These are phyloP conservation scores for Ricinus communis DNA, from an alignment of 345 rosid species.

Conservation along the genomic window DNA sequence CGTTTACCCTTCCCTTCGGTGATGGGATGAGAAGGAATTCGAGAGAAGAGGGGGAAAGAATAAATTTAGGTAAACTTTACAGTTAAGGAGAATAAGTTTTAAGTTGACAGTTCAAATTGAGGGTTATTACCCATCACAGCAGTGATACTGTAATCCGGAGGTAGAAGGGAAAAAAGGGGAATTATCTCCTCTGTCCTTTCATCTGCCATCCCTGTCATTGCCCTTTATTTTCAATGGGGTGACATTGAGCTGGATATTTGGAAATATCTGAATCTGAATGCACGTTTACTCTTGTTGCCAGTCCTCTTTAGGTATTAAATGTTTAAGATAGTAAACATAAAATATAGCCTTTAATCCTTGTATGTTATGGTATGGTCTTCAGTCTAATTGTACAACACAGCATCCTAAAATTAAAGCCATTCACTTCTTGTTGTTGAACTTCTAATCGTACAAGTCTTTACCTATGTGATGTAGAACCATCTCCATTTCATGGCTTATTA, in stretches of 20 bases:
- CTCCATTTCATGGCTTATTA: background rate
- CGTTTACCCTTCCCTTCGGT: background rate
- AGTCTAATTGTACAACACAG: too few relatives aligned
- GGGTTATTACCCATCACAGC: too few relatives aligned
- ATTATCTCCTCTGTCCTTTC: background rate
- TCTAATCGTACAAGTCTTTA: background rate
- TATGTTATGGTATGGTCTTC: too few relatives aligned
- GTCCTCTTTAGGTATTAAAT: background rate
- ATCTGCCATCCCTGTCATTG: background rate
- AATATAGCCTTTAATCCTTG: background rate
- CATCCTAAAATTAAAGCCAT: background rate
- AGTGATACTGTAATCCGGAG: too few relatives aligned
- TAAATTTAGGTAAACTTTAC: too few relatives aligned
- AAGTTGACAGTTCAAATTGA: too few relatives aligned
- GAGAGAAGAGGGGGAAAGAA: background rate
- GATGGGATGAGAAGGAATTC: background rate
- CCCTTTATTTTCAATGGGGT: too few relatives aligned
- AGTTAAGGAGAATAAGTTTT: too few relatives aligned
- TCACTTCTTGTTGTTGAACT: slow-evolving; percentile 1
- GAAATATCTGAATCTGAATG: too few relatives aligned
- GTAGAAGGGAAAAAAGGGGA: too few relatives aligned
- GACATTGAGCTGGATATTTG: too few relatives aligned
- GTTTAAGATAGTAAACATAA: background rate
- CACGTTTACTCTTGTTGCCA: background rate
- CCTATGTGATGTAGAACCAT: too few relatives aligned